A percentile compares a stretch with the other conserved stretches of the same genome.
phyloP scores from a whole-genome alignment of 2,329 filamentous ascomycete species.

The Beauveria pseudobassiana region DNA sequence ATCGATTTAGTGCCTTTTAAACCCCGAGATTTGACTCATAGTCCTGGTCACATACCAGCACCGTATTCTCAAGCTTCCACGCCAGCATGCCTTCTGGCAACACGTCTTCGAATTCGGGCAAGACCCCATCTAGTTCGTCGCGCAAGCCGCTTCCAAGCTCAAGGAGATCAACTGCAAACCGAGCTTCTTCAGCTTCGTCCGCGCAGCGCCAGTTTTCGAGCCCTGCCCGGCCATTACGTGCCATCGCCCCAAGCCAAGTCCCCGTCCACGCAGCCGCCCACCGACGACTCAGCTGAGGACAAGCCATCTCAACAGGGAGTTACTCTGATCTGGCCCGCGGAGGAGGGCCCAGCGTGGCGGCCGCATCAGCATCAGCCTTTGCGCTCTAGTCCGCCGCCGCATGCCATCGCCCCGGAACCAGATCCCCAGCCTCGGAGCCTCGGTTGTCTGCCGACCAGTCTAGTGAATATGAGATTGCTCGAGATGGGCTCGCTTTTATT shows the following conservation, averaged over 20 bases:
- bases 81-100: background rate
- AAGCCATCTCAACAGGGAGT: background rate
- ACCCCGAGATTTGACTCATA: background rate
- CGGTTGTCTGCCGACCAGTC: background rate
- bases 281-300: background rate
- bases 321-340: background rate
- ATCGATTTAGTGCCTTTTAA: background rate
- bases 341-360: background rate
- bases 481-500: too few relatives aligned
- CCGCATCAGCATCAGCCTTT: background rate
- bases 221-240: background rate
- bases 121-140: background rate
- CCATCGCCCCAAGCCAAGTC: background rate
- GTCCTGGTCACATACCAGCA: background rate
- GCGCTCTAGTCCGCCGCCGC: background rate
- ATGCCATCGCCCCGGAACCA: background rate
- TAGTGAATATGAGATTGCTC: too few relatives aligned
- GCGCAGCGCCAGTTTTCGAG: background rate
- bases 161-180: background rate
- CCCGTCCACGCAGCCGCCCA: background rate
- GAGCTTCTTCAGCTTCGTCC: background rate
- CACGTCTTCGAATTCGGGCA: background rate
- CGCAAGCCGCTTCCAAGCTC: background rate
- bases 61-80: background rate
- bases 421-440: background rate